Conservation (phyloP, 805 yeast genomes). For the Sugiyamaella smithiae region DNA sequence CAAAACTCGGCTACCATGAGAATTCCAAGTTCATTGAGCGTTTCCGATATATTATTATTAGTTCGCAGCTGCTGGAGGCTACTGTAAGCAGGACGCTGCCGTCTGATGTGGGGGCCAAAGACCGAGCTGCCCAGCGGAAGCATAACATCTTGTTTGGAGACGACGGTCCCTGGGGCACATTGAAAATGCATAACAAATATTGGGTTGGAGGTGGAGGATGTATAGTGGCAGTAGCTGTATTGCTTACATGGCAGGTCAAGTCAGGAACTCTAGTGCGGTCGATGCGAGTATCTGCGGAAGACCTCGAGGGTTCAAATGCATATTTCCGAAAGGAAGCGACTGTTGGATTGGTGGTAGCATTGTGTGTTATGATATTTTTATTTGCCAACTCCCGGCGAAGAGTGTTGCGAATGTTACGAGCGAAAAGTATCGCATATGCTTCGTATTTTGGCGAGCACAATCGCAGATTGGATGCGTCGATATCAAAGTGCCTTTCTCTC, state of each 20-base stretch:
- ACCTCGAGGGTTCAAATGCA: not conserved
- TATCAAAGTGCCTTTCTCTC: constrained; percentile 26
- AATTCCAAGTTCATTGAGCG: constrained; percentile 45
- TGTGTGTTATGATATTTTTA: constrained; percentile 30
- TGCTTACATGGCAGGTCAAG: constrained; percentile 31
- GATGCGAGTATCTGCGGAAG: constrained; percentile 3
- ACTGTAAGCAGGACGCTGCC: constrained; percentile 22
- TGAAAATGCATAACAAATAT: constrained; percentile 20
- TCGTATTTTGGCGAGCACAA: constrained; percentile 25
- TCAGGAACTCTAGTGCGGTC: constrained; percentile 3
- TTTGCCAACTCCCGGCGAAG: constrained; percentile 36
- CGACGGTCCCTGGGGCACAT: constrained; percentile 22
- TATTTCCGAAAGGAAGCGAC: constrained; percentile 8
- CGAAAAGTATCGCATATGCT: constrained; percentile 29
- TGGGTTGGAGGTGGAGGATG: constrained; percentile 38
- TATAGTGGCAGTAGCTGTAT: constrained; percentile 33
- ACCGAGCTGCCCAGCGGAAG: constrained; percentile 11
- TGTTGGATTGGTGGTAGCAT: constrained; percentile 27
- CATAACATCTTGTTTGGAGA: constrained; percentile 23
- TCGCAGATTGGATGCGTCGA: constrained; percentile 31
- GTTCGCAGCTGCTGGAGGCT: constrained; percentile 45
- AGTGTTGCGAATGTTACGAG: constrained; percentile 29
- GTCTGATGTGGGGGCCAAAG: constrained; percentile 1
- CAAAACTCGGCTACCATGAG: constrained; percentile 29
- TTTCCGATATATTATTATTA: constrained; percentile 48